phyloP scores from a whole-genome alignment of 805 yeast genomes.

The Cyberlindnera bimundalis region DNA sequence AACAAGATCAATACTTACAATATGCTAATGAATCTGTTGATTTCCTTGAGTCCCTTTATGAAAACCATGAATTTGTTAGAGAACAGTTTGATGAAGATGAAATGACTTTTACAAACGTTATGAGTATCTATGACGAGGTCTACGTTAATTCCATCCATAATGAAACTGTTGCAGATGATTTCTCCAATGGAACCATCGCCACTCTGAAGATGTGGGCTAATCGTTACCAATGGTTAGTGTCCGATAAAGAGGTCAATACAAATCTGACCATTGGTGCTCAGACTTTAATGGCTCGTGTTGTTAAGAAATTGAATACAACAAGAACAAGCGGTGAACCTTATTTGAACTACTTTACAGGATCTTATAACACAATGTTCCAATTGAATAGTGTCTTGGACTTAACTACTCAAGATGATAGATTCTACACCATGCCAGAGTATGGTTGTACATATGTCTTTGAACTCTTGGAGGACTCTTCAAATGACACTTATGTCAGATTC shows the following conservation, averaged over 20 bases:
- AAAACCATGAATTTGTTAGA: conserved; percentile 26
- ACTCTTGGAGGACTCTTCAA: conserved; percentile 28
- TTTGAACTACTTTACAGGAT: conserved; percentile 42
- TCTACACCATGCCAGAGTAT: conserved; percentile 46
- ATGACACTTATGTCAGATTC: conserved; percentile 37
- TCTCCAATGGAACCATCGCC: conserved; percentile 31
- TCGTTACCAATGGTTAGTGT: conserved; percentile 36
- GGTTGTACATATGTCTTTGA: conserved; percentile 46
- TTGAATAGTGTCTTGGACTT: conserved; percentile 35
- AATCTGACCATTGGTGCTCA: conserved; percentile 41
- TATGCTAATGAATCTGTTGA: conserved; percentile 32
- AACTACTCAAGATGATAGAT: conserved; percentile 31
- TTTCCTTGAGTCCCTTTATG: conserved; percentile 36
- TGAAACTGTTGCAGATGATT: conserved; percentile 32
- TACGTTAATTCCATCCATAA: conserved; percentile 40
- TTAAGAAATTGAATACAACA: conserved; percentile 35
- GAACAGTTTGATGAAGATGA: conserved; percentile 25
- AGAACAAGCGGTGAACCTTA: conserved; percentile 34
- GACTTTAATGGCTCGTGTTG: conserved; percentile 36
- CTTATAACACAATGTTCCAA: conserved; percentile 43
- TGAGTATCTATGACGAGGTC: conserved; percentile 39
- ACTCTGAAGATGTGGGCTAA: conserved; percentile 38
- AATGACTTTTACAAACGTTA: conserved; percentile 38
- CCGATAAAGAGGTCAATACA: conserved; percentile 25
- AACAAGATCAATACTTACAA: conserved; percentile 30